Evolutionary conservation across 306 rosid genomes (phyloP).

Genomic region (Citrullus colocynthis): DNA sequence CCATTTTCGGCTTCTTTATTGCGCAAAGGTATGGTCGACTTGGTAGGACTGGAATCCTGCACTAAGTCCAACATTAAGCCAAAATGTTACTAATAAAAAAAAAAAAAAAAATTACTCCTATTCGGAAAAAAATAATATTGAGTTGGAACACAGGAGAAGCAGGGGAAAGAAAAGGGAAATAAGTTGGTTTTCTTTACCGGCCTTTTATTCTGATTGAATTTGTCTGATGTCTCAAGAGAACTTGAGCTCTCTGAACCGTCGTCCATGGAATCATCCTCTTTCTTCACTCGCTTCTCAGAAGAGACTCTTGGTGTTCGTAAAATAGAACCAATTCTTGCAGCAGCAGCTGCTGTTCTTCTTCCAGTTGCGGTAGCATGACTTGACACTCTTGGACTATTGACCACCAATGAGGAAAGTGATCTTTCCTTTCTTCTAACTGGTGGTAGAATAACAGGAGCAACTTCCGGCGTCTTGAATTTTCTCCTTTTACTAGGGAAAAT

Average conservation of each 20-base stretch:
- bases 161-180: constrained; percentile 5
- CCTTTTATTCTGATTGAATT: constrained; percentile 32
- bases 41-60: constrained; percentile 51
- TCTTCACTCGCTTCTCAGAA: constrained; percentile 36
- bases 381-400: constrained; percentile 79
- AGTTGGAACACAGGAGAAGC: not conserved
- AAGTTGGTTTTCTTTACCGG: constrained; percentile 33
- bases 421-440: constrained; percentile 90
- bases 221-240: constrained; percentile 51
- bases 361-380: constrained; percentile 58
- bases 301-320: constrained; percentile 47
- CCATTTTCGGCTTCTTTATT: constrained; percentile 56
- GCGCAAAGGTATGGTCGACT: constrained; percentile 33
- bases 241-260: constrained; percentile 48
- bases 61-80: constrained; percentile 12
- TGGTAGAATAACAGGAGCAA: constrained; percentile 37
- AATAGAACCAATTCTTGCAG: constrained; percentile 54
- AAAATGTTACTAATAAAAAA: not conserved
- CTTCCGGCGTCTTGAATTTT: constrained; percentile 52
- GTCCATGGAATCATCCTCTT: constrained; percentile 49
- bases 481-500: constrained; percentile 66
- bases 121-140: too few relatives aligned
- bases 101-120: too few relatives aligned
- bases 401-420: constrained; percentile 88
- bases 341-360: constrained; percentile 64